phyloP scores from a whole-genome alignment of 495 filamentous ascomycete genomes.

The Penicillium robsamsonii region DNA sequence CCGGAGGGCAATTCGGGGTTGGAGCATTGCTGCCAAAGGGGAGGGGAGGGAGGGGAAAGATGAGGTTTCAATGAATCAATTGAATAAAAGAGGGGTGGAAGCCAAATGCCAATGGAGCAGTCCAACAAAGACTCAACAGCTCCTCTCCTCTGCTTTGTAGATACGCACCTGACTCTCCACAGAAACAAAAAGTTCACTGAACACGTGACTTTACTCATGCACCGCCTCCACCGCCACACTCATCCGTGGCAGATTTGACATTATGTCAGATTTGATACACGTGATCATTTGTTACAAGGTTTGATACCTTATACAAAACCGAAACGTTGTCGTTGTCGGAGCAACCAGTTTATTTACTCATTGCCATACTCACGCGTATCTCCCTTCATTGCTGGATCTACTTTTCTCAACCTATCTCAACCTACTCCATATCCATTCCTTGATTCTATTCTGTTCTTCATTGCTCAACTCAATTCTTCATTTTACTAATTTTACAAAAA shows the following conservation, averaged over 20 bases:
- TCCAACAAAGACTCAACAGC: constrained; percentile 9
- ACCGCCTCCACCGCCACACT: constrained; percentile 7
- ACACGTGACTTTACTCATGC: constrained; percentile 14
- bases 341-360: constrained; percentile 23
- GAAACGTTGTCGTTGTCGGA: constrained; percentile 14
- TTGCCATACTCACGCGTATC: constrained; percentile 20
- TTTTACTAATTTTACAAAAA: not conserved
- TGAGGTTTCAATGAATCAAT: constrained; percentile 1
- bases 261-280: not conserved
- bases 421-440: constrained; percentile 12
- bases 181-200: constrained; percentile 25
- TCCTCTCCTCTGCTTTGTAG: constrained; percentile 15
- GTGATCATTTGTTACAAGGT: not conserved
- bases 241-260: not conserved
- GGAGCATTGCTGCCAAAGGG: constrained; percentile 52
- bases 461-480: constrained; percentile 7
- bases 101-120: not conserved
- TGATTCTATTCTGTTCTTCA: constrained; percentile 12
- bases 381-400: constrained; percentile 31
- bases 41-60: not conserved
- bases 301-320: not conserved
- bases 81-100: not conserved
- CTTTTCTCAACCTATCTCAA: constrained; percentile 11
- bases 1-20: constrained; percentile 59
- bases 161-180: constrained; percentile 1